Conservation (phyloP, 768 basidiomycete genomes). For the Boletus vinaceobasis region DNA sequence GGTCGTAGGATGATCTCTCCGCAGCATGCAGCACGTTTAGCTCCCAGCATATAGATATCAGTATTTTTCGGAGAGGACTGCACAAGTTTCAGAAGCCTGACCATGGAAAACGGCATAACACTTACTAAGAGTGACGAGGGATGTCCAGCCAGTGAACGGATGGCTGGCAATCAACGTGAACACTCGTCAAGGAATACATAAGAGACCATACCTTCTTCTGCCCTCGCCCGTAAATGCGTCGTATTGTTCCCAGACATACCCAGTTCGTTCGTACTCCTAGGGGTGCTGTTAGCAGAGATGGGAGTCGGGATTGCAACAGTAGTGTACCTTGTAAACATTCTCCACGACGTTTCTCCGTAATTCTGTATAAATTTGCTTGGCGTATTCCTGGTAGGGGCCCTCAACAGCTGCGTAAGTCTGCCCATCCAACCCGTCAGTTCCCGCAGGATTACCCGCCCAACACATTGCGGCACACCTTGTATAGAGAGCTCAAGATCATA, state of each 20-base stretch:
- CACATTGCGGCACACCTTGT: slow-evolving; percentile 50
- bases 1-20: not conserved
- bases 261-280: slow-evolving; percentile 88
- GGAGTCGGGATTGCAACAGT: not conserved
- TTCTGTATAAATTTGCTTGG: slow-evolving; percentile 75
- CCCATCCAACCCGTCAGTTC: slow-evolving; percentile 4
- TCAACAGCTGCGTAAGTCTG: slow-evolving; percentile 74
- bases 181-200: slow-evolving; percentile 1
- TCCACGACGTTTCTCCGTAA: slow-evolving; percentile 79
- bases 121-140: slow-evolving; percentile 84
- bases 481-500: slow-evolving; percentile 72
- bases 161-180: slow-evolving; percentile 49
- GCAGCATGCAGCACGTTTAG: not conserved
- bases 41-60: slow-evolving; percentile 22
- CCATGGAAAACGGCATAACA: slow-evolving; percentile 10
- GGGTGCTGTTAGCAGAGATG: slow-evolving; percentile 4
- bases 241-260: slow-evolving; percentile 98
- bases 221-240: slow-evolving; percentile 82
- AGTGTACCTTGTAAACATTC: slow-evolving; percentile 67
- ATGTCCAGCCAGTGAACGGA: slow-evolving; percentile 98
- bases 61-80: slow-evolving; percentile 71
- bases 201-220: slow-evolving; percentile 62
- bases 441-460: not conserved
- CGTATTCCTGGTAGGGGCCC: slow-evolving; percentile 78
- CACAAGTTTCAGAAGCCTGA: slow-evolving; percentile 6